These are phyloP conservation scores for Metrosideros polymorpha DNA, from an alignment of 441 rosid genomes.

Conservation along the genomic window DNA sequence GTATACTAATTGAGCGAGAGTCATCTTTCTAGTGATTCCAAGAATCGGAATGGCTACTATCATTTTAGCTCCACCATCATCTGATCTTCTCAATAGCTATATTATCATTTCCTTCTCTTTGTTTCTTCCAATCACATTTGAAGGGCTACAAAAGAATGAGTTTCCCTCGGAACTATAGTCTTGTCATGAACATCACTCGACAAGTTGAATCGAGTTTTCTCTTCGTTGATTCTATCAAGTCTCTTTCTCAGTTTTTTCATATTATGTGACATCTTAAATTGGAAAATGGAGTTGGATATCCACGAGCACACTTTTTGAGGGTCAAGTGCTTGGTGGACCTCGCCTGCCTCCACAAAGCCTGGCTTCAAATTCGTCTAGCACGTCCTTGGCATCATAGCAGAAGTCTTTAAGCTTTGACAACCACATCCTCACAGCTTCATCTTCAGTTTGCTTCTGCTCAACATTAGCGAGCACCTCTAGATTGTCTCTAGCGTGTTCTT, in stretches of 20 bases:
- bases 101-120: slow-evolving; percentile 1
- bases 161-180: background rate
- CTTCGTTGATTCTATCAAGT: background rate
- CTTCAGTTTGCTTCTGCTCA: background rate
- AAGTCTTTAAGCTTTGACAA: background rate
- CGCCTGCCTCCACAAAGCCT: rapidly evolving
- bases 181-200: background rate
- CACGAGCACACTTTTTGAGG: background rate
- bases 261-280: background rate
- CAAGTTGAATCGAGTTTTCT: background rate
- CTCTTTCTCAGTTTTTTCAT: background rate
- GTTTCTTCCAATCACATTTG: slow-evolving; percentile 8
- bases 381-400: background rate
- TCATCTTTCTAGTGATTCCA: slow-evolving; percentile 7
- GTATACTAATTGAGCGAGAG: slow-evolving; percentile 10
- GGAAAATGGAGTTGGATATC: background rate
- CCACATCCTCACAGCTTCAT: background rate
- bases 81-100: background rate
- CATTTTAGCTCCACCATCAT: background rate
- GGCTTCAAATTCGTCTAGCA: background rate
- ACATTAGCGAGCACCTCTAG: background rate
- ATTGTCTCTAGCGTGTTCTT: background rate
- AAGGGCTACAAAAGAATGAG: background rate
- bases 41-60: background rate
- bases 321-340: background rate